Base-by-base conservation (phyloP, 495 filamentous ascomycete species). In the Astrothelium macrocarpum region DNA sequence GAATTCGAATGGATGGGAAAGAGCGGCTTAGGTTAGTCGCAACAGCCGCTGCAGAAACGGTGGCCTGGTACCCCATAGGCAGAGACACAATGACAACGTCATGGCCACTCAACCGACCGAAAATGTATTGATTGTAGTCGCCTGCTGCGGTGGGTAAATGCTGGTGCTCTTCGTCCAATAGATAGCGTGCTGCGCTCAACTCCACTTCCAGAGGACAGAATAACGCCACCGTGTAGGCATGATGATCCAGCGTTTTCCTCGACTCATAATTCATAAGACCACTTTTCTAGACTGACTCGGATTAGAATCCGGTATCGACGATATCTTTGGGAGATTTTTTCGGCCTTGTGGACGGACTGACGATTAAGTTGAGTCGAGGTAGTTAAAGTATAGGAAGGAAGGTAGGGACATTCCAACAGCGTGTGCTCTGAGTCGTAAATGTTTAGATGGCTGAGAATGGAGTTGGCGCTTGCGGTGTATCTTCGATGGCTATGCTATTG, bases 1-100 rank as follows among this genome's bases (percentile, higher is more conserved):
- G 64, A 60, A 78, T 64, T 25, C 73, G 64, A 20, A 82, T 64
- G 18, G 72, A 70, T 14, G 74, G 69, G 65, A 82, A 83, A 31
- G 59, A 78, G 2, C 67, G 63, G 5, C 71, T 39, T 78, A 79
- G 67, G 53, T 78, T 63, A 28, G 23, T 71, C 1, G 66, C 75
- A 1, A 76, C 72, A 2, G 16, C 64, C 5, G 75, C 70, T 7
- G 73, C 73, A 0, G 70, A 67, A 3, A 62, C 64, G n/a, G 59
- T 78, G 12, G 80, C 79, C 59, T 77, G 73, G 18, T 72, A 58
- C 11, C 75, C 76, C 10, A 69, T 59, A 12, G 77, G 74, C 18
- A 80, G 70, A 59, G 69, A 77, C 42, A 70, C 72, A 66, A 78
- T 71, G 39, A 65, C 64, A 28, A 69, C 59, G 34, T 70, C 65